Percentiles rank a stretch among this genome's conserved stretches.
These are phyloP conservation scores for Ceratobasidium sp. DNA, from an alignment of 1,284 basidiomycete genomes.

Conservation along the genomic window DNA sequence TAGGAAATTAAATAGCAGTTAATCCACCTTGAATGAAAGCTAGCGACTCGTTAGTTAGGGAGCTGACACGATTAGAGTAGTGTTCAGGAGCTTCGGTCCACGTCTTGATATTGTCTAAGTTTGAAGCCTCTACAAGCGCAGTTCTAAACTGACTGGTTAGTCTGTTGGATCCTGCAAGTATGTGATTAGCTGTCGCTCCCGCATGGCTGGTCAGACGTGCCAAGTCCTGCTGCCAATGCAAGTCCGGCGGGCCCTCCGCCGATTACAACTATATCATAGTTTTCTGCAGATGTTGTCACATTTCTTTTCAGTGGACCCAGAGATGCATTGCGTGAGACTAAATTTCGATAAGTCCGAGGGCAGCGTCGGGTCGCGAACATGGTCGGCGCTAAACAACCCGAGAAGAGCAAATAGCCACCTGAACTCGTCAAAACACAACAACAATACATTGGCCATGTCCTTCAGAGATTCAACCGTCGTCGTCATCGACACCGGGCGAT, in stretches of 20 bases:
- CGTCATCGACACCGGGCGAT: slow-evolving; percentile 81
- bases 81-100: slow-evolving; percentile 70
- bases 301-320: not conserved
- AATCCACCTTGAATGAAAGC: slow-evolving; percentile 74
- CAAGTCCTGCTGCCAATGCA: slow-evolving; percentile 86
- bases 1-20: slow-evolving; percentile 47
- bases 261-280: slow-evolving; percentile 90
- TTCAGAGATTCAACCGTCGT: slow-evolving; percentile 86
- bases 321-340: not conserved
- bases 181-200: not conserved
- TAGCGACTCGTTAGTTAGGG: slow-evolving; percentile 86
- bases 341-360: not conserved
- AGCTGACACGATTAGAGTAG: slow-evolving; percentile 91
- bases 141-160: slow-evolving; percentile 59
- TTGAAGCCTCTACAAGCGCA: slow-evolving; percentile 82
- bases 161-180: slow-evolving; percentile 29
- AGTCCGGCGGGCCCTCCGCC: slow-evolving; percentile 95
- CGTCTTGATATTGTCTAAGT: slow-evolving; percentile 71
- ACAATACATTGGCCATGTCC: slow-evolving; percentile 52
- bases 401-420: slow-evolving; percentile 3
- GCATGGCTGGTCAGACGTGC: slow-evolving; percentile 59
- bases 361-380: slow-evolving; percentile 26
- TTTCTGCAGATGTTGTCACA: slow-evolving; percentile 48
- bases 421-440: slow-evolving; percentile 20
- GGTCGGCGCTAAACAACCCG: slow-evolving; percentile 11